Evolutionary conservation across 2,329 filamentous ascomycete species (phyloP), one percentile per base, ranked within the genome.

Genomic region (Lecanicillium sp.): DNA sequence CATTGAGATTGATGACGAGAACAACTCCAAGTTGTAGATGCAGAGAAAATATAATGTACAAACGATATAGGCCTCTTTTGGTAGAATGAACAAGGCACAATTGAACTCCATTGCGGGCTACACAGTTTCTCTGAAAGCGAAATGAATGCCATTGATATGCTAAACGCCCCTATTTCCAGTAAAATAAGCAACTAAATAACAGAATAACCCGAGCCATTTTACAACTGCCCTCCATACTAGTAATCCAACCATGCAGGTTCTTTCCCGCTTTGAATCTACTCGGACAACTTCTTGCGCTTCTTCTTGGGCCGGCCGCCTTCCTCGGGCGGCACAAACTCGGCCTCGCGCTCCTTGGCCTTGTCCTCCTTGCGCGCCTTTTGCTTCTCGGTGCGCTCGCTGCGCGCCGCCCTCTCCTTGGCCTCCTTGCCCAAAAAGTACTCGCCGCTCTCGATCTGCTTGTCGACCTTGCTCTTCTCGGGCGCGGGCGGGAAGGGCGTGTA

Each of bases 391-490:
- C 87, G 72, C 55, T 87, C 84, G 57, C 90, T 83, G 62, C 84
- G 81, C 33, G 72, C 79, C 39, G 81, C 84, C 44, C 89, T 74
- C 55, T 94, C 87, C 72, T 94, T 95, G 44, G 87, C 89, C 56
- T 89, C 80, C 71, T 95, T 95, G 56, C 82, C 81, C 57, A 98
- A 65, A 63, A 97, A 97, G 68, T 94, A 98, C 67, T 97, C 90
- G 65, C 92, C 90, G 52, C 79, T 89, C 71, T 98, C 92, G 68
- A 98, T 95, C 74, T 98, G 90, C 63, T 88, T 66, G 64, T 98
- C 92, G 52, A 98, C 77, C 78, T 97, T 98, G 78, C 89, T 96
- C 85, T 95, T 95, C 73, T 98, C 90, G 49, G 89, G 88, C 31
- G 88, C 78, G 6, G 92, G 92, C 35, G 92, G 92, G 80, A 98